phyloP scores from a whole-genome alignment of 225 moss, liverwort and hornwort species.

The Straminergon stramineum region DNA sequence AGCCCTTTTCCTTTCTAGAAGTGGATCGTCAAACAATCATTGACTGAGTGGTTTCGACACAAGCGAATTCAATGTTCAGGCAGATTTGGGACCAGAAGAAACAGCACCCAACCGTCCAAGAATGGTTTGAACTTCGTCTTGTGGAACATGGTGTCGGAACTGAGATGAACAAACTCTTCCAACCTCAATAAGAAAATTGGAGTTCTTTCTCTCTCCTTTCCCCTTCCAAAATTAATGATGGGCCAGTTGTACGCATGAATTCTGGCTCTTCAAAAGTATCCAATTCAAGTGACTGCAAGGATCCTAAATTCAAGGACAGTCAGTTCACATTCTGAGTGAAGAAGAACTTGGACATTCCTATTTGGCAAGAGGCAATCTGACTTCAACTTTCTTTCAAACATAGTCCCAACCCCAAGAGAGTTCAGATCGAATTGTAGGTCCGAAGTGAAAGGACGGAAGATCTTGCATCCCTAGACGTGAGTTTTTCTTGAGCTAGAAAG shows the following conservation, averaged over 20 bases:
- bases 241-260: background rate
- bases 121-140: background rate
- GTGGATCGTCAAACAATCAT: background rate
- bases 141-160: background rate
- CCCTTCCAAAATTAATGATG: background rate
- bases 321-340: background rate
- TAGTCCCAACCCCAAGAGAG: background rate
- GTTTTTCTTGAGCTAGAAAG: background rate
- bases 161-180: background rate
- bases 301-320: background rate
- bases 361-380: background rate
- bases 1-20: background rate
- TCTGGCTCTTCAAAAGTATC: background rate
- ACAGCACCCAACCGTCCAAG: background rate
- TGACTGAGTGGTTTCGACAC: background rate
- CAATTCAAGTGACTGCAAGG: background rate
- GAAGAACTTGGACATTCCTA: background rate
- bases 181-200: background rate
- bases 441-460: background rate
- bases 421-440: background rate
- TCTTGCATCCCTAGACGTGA: background rate
- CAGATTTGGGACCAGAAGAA: background rate
- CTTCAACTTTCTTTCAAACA: background rate
- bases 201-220: background rate
- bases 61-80: background rate